These are phyloP conservation scores for Rhizopogon vulgaris DNA, from an alignment of 768 basidiomycete species.

Conservation along the genomic window DNA sequence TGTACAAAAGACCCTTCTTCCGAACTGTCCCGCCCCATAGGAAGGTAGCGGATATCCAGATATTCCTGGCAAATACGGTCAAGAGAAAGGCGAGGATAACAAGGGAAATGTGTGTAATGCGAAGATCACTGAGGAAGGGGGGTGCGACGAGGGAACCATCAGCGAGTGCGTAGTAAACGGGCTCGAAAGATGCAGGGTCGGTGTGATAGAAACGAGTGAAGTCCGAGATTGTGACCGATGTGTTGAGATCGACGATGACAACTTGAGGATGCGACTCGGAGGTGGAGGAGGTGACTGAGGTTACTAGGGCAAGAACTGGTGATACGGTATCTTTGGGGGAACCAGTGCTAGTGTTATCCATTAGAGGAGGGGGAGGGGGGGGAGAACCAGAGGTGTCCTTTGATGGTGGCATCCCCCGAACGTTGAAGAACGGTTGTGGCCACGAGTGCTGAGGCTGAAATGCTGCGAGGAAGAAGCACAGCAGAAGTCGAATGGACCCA, in stretches of 20 bases:
- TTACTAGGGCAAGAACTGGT: neutral
- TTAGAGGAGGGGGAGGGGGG: no score
- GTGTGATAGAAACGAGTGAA: constrained; percentile 38
- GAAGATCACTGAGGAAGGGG: constrained; percentile 38
- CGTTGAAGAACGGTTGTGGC: neutral
- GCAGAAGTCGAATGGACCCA: neutral
- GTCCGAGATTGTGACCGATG: constrained; percentile 42
- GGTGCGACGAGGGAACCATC: constrained; percentile 59
- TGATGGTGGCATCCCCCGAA: no score
- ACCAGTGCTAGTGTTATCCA: no score
- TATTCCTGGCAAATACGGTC: constrained; percentile 48
- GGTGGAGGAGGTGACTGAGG: constrained; percentile 5
- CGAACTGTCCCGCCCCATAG: constrained; percentile 49
- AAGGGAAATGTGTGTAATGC: constrained; percentile 35
- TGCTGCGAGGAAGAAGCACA: no score
- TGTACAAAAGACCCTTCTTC: constrained; percentile 52
- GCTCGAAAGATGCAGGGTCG: constrained; percentile 40
- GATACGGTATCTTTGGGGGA: neutral
- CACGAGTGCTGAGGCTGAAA: no score
- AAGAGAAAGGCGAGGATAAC: constrained; percentile 44
- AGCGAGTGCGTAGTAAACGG: constrained; percentile 37
- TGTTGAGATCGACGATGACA: constrained; percentile 45
- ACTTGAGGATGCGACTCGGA: constrained; percentile 24
- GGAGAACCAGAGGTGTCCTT: neutral
- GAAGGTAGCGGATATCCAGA: constrained; percentile 44